Evolutionary conservation across 768 basidiomycete species (phyloP).

Genomic region (Pholiota conissans): DNA sequence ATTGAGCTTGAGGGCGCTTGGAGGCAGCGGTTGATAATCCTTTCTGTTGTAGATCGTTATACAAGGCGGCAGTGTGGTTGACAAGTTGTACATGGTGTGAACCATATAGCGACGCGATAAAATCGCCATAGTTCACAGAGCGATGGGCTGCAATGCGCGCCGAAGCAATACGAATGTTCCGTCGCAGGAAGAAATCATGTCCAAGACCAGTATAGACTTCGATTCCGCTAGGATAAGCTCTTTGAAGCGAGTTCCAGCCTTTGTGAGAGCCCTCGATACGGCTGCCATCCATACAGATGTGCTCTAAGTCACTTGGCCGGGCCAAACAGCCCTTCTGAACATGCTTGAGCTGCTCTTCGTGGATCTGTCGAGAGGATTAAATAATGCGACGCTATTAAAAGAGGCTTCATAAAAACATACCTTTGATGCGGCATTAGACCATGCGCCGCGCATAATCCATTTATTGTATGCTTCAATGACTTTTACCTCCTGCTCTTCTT

Average conservation of each 20-base stretch:
- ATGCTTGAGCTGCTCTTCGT: not conserved
- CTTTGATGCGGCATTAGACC: conserved; percentile 6
- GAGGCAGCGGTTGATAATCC: too few relatives aligned
- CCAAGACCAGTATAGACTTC: conserved; percentile 8
- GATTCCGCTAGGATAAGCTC: conserved; percentile 3
- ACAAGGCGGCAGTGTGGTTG: not conserved
- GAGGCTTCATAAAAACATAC: not conserved
- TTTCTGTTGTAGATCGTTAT: not conserved
- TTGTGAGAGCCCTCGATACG: conserved; percentile 13
- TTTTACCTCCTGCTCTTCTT: not conserved
- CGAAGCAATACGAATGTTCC: conserved; percentile 5
- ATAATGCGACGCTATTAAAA: too few relatives aligned
- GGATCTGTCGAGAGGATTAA: too few relatives aligned
- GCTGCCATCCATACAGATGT: conserved; percentile 8
- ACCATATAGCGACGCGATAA: not conserved
- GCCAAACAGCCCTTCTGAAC: conserved; percentile 9
- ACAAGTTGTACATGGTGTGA: conserved; percentile 6
- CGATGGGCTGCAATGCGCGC: not conserved
- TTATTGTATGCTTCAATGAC: not conserved
- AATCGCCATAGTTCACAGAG: not conserved
- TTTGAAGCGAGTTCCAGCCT: conserved; percentile 5
- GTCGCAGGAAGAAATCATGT: conserved; percentile 8
- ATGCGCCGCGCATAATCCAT: not conserved
- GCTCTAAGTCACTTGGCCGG: not conserved
- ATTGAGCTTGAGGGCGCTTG: too few relatives aligned